phyloP scores from a whole-genome alignment of 768 basidiomycete species.

The Trametes gibbosa region DNA sequence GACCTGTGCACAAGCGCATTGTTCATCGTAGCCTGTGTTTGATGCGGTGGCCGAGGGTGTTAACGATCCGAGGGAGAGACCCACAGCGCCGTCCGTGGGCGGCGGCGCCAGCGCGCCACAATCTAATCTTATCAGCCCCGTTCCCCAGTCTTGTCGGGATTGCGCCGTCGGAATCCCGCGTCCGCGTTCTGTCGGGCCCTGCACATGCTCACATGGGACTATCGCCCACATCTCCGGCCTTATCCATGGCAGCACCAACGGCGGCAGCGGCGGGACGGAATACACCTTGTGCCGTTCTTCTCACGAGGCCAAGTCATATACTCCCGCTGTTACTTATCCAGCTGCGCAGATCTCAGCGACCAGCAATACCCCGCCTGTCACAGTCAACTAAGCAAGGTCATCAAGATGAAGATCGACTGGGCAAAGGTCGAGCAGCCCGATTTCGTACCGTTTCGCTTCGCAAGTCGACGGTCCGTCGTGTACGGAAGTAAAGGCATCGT shows the following conservation, averaged over 20 bases:
- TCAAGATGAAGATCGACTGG: constrained; percentile 45
- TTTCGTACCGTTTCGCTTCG: constrained; percentile 63
- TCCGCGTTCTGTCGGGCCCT: not conserved
- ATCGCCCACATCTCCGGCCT: constrained; percentile 3
- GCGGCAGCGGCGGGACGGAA: not conserved
- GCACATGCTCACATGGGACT: constrained; percentile 11
- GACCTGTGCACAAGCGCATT: too few relatives aligned
- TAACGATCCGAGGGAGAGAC: too few relatives aligned
- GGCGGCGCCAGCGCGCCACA: too few relatives aligned
- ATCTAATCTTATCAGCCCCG: constrained; percentile 1
- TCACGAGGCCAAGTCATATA: constrained; percentile 10
- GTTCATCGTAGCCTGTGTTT: too few relatives aligned
- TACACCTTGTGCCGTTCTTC: not conserved
- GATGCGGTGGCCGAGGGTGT: too few relatives aligned
- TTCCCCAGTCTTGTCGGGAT: not conserved
- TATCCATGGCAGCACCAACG: constrained; percentile 1
- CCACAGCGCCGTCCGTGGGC: too few relatives aligned
- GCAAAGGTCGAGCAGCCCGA: constrained; percentile 66
- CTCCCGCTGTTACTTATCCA: too few relatives aligned
- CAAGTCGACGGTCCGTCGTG: constrained; percentile 80
- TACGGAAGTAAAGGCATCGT: constrained; percentile 65
- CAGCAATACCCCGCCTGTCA: not conserved
- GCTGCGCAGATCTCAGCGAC: not conserved
- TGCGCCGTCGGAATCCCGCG: constrained; percentile 4
- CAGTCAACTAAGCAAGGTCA: not conserved